Conservation (phyloP, 768 basidiomycete genomes). For the Leccinum truebloodii region DNA sequence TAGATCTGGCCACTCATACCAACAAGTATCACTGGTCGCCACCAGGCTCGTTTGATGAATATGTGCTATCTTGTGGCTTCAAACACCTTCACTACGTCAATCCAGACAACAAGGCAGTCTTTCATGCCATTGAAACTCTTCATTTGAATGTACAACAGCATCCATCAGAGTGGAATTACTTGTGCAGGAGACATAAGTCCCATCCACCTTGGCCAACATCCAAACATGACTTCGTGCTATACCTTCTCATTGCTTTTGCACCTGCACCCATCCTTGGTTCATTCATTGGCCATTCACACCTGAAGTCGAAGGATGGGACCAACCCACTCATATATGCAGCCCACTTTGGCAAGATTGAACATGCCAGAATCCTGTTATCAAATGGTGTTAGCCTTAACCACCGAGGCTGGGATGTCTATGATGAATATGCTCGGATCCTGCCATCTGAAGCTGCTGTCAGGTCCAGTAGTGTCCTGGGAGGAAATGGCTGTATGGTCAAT, state of each 20-base stretch:
- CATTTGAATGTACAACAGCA: background rate
- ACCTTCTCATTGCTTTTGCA: background rate
- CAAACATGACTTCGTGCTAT: background rate
- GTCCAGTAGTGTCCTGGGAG: too few relatives aligned
- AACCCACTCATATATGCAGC: background rate
- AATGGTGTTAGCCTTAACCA: background rate
- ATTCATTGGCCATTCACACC: background rate
- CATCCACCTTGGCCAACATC: background rate
- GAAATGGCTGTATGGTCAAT: too few relatives aligned
- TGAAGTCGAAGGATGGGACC: background rate
- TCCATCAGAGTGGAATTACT: background rate
- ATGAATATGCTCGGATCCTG: background rate
- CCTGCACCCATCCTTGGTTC: background rate
- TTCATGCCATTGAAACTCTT: background rate
- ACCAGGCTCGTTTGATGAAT: background rate
- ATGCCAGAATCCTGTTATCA: background rate
- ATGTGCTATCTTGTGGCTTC: background rate
- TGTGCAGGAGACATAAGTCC: background rate
- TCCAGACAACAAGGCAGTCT: background rate
- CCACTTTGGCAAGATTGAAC: background rate
- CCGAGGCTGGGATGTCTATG: accelerated
- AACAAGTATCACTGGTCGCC: background rate
- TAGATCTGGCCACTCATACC: accelerated
- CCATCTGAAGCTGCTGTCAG: background rate
- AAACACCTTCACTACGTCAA: background rate